These are phyloP conservation scores for Larix sibirica DNA, from an alignment of 83 land plant genomes.

Conservation along the genomic window DNA sequence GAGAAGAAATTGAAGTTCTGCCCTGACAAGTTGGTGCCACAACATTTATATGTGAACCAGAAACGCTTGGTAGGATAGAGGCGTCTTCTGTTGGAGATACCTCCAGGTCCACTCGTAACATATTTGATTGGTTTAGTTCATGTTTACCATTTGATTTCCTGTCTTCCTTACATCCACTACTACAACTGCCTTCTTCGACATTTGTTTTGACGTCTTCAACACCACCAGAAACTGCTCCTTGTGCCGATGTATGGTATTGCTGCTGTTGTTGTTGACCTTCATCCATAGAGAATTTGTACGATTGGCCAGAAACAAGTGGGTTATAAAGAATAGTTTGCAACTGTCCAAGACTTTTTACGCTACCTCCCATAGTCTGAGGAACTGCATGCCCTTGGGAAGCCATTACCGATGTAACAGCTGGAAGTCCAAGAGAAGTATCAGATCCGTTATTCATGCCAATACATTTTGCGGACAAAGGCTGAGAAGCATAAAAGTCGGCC, in stretches of 20 bases:
- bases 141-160: neutral
- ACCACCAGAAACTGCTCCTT: neutral
- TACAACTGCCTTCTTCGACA: slow-evolving; percentile 11
- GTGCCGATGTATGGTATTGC: slow-evolving; percentile 4
- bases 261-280: slow-evolving; percentile 4
- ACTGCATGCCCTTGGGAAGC: neutral
- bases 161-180: slow-evolving; percentile 6
- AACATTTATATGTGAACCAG: neutral
- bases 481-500: neutral
- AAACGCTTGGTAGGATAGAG: neutral
- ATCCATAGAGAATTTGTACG: neutral
- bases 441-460: neutral
- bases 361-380: neutral
- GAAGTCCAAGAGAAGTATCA: neutral
- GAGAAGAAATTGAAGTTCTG: neutral
- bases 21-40: neutral
- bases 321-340: neutral
- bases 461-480: neutral
- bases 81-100: slow-evolving; percentile 5
- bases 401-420: neutral
- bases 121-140: neutral
- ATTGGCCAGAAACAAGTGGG: neutral
- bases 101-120: neutral
- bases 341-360: neutral
- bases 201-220: slow-evolving; percentile 5